phyloP scores from a whole-genome alignment of 1,139 yeast genomes.

The Debaryomyces coudertii region DNA sequence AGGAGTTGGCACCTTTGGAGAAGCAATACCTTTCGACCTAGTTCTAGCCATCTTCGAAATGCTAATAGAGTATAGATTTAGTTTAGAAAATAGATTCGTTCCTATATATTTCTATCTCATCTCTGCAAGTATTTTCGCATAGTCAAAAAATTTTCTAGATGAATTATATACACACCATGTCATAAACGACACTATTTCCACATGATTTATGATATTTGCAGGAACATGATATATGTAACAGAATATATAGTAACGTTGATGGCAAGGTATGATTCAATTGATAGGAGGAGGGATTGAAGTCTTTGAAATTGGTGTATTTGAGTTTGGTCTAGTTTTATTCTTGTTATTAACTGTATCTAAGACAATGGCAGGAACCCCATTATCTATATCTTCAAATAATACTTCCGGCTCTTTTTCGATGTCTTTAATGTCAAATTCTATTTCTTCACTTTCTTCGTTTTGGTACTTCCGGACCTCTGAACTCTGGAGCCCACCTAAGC shows the following conservation, averaged over 20 bases:
- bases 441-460: conserved; percentile 19
- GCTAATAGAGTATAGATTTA: neutral
- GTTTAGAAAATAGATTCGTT: conserved; percentile 1
- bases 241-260: neutral
- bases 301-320: conserved; percentile 15
- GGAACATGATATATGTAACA: neutral
- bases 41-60: conserved; percentile 31
- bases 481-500: conserved; percentile 46
- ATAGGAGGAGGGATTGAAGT: conserved; percentile 22
- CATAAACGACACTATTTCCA: neutral
- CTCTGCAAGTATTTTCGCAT: conserved; percentile 5
- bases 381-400: conserved; percentile 39
- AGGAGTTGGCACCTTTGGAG: conserved; percentile 23
- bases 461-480: conserved; percentile 36
- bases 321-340: conserved; percentile 7
- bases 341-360: conserved; percentile 29
- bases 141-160: conserved; percentile 7
- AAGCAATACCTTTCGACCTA: conserved; percentile 31
- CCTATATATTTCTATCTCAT: conserved; percentile 8
- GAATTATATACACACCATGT: conserved; percentile 7
- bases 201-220: neutral
- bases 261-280: neutral
- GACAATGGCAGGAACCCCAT: conserved; percentile 44
- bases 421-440: conserved; percentile 12
- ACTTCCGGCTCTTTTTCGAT: conserved; percentile 33